Evolutionary conservation across 2,329 filamentous ascomycete genomes (phyloP), one percentile per base, ranked within the genome.

Genomic region (Curvularia verruculosa): DNA sequence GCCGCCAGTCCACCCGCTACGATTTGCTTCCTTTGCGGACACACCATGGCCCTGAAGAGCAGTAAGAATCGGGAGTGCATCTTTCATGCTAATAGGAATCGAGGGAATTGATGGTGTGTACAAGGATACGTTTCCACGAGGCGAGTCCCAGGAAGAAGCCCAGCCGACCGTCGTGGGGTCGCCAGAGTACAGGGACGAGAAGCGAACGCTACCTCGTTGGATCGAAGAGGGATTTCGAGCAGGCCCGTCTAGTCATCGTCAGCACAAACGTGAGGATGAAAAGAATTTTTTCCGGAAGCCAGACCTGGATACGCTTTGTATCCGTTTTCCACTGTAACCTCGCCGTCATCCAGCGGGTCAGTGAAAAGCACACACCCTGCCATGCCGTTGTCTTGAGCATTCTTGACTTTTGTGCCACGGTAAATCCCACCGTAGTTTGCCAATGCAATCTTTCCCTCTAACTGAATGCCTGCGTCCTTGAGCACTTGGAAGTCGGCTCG

Each of bases 41-140:
- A 89, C 88, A 0, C 92, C 92, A 69, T 91, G 84, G 3, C 92
- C 92, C 67, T 96, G 94, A 46, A 96, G 80, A 0, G 92, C 88
- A 68, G 88, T 88, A 21, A 96, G 82, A 29, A 96, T 84, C 0
- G 92, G 92, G 18, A 96, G 75, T 1, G 89, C 91, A 63, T 96
- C 92, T 5, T 80, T 77, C 73, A 93, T 96, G 0, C 92, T 96
- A 29, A 96, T 90, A 1, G 92, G 92, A 5, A 96, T 79, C 1
- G 92, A 96, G 0, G 93, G 92, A 53, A 96, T 96, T 18, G 64
- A 51, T 4, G 54, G 54, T 3, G 41, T 69, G 1, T 83, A 84
- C 0, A 92, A 89, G 19, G 87, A 90, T 2, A 83, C 82, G 10
- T 81, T 77, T 18, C 88, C 81, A 0, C 87, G 86, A 15, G 91